These are phyloP conservation scores for Podospora pseudoanserina DNA, from an alignment of 495 filamentous ascomycete genomes.

Conservation along the genomic window DNA sequence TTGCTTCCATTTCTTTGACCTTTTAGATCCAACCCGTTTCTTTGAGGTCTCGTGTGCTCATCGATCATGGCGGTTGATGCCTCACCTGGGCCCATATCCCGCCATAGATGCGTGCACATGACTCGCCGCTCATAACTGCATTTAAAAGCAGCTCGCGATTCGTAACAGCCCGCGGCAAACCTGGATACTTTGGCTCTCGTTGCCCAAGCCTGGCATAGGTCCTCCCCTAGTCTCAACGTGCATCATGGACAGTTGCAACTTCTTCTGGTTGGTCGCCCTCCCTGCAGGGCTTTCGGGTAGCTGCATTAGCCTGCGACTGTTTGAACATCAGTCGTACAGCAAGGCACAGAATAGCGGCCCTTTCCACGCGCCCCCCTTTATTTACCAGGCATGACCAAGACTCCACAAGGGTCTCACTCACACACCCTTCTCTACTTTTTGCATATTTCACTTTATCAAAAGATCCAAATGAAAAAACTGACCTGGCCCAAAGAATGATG, in stretches of 20 bases:
- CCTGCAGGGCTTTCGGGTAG: constrained; percentile 31
- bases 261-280: constrained; percentile 13
- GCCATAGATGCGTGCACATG: background rate
- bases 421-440: background rate
- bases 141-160: background rate
- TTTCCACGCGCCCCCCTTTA: background rate
- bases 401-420: background rate
- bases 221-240: background rate
- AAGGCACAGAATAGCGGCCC: constrained; percentile 16
- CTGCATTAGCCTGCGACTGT: constrained; percentile 45
- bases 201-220: background rate
- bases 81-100: background rate
- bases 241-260: background rate
- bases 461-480: background rate
- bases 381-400: background rate
- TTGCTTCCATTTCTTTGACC: constrained; percentile 8
- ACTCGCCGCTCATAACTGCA: background rate
- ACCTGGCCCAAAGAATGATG: background rate
- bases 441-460: background rate
- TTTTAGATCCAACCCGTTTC: background rate
- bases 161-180: background rate
- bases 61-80: background rate
- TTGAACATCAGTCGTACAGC: constrained; percentile 41
- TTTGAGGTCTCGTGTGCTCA: background rate
- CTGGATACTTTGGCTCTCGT: background rate